A percentile compares a stretch with the other conserved stretches of the same genome.
These are phyloP conservation scores for Leccinum idahoense DNA, from an alignment of 1,284 basidiomycete genomes.

Conservation along the genomic window DNA sequence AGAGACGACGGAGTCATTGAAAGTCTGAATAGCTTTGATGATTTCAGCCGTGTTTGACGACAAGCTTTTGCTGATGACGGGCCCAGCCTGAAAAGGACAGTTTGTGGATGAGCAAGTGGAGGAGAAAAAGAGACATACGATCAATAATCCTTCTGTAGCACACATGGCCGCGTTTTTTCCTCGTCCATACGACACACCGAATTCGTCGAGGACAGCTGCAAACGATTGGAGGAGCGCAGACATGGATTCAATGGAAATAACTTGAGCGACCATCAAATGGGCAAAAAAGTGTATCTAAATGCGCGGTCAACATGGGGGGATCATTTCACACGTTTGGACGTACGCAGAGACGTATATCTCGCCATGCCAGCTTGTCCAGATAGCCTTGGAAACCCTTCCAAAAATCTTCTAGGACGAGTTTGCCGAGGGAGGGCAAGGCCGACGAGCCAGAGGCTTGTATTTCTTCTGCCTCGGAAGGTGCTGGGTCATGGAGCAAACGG, in stretches of 20 bases:
- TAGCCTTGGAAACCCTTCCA: slow-evolving; percentile 83
- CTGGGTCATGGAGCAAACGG: slow-evolving; percentile 55
- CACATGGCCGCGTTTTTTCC: slow-evolving; percentile 82
- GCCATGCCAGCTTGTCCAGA: slow-evolving; percentile 84
- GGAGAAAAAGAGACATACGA: slow-evolving; percentile 42
- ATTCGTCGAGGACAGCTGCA: slow-evolving; percentile 82
- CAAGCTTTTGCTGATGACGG: slow-evolving; percentile 48
- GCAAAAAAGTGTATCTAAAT: slow-evolving; percentile 85
- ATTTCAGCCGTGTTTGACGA: slow-evolving; percentile 54
- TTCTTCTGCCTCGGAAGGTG: slow-evolving; percentile 34
- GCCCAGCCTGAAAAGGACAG: slow-evolving; percentile 46
- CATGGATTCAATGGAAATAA: slow-evolving; percentile 75
- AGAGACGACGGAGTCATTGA: slow-evolving; percentile 53
- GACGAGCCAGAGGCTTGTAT: slow-evolving; percentile 20
- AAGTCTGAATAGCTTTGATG: slow-evolving; percentile 60
- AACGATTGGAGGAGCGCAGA: slow-evolving; percentile 76
- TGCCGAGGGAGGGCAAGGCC: slow-evolving; percentile 53
- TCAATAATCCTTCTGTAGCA: slow-evolving; percentile 83
- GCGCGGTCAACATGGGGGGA: slow-evolving; percentile 1
- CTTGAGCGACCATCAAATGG: slow-evolving; percentile 70
- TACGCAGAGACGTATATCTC: slow-evolving; percentile 81
- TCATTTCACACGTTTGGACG: slow-evolving; percentile 26
- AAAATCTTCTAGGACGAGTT: slow-evolving; percentile 80
- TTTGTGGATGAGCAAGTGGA: not conserved
- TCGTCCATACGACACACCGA: slow-evolving; percentile 82